Evolutionary conservation across 108 stramenopile genomes (phyloP), one percentile per base, ranked within the genome.

Genomic region (Skeletonema costatum): DNA sequence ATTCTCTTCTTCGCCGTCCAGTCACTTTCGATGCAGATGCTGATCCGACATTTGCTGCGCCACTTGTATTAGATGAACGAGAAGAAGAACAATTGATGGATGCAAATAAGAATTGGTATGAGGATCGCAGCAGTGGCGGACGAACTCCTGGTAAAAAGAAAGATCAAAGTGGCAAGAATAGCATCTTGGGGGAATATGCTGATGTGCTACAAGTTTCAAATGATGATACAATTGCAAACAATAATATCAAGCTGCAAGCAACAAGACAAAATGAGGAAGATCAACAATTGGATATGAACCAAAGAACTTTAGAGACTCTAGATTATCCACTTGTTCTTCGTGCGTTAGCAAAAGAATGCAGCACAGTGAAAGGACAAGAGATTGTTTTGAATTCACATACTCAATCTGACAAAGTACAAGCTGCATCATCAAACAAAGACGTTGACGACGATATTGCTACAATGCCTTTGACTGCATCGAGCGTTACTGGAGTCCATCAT

Each of bases 1-100:
- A 87, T 76, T 90, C 89, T 10, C 8, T 94, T 0, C 41, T 92
- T 32, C 86, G 93, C 39, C 91, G 87, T 68, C 93, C 93, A 0
- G 64, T 90, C 8, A 66, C 71, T n/a, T 91, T 89, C 79, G 90
- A 91, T 80, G 74, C 86, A 16, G 81, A 89, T 17, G 19, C 16
- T 9, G 89, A 87, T 74, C 91, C 91, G 2, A 78, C 67, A n/a
- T 90, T 90, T 71, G 80, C 73, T 13, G 87, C 78, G 5, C 91
- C 91, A 10, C 71, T 46, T 50, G 56, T 76, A 2, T 70, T 94
- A 59, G 56, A 69, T 39, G 89, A 88, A 29, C 19, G 53, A 29
- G 62, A 70, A 29, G 68, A 48, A 19, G 32, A 14, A 19, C 17
- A 6, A 29, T 29, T 31, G 48, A 48, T 2, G 31, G 71, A 68